phyloP scores from a whole-genome alignment of 164 flowering plant species.

The Aristolochia californica region DNA sequence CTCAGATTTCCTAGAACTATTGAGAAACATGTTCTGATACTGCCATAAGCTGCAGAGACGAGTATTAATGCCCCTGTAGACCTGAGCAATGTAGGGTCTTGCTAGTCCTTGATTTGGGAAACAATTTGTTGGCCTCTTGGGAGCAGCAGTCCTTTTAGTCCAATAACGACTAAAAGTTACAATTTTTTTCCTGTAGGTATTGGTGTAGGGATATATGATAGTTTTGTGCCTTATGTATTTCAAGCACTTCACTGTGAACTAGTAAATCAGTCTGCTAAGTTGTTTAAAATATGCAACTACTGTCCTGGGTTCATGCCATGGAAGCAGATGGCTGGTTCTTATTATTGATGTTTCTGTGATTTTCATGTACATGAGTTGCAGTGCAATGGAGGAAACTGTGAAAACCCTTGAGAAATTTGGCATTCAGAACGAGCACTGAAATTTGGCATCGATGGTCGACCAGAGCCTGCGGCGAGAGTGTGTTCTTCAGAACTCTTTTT shows the following conservation, averaged over 20 bases:
- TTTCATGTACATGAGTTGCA: slow-evolving; percentile 6
- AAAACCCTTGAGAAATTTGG: slow-evolving; percentile 14
- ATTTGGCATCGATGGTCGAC: too few species aligned
- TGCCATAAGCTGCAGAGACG: too few species aligned
- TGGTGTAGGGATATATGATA: too few species aligned
- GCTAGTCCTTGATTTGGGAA: neutral
- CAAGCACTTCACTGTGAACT: too few species aligned
- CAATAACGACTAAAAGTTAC: neutral
- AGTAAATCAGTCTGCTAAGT: neutral
- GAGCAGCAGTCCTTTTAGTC: neutral
- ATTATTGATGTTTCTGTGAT: neutral
- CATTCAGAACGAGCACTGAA: neutral
- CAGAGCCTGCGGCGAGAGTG: too few species aligned
- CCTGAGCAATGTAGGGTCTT: too few species aligned
- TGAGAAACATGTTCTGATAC: too few species aligned
- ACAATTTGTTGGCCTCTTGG: neutral
- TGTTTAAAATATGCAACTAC: neutral
- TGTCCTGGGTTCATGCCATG: neutral
- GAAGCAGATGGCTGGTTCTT: neutral
- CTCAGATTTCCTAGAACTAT: too few species aligned
- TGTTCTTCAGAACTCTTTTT: too few species aligned
- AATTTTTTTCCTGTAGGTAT: neutral
- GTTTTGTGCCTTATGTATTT: too few species aligned
- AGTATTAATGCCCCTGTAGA: too few species aligned
- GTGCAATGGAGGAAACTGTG: slow-evolving; percentile 19